Evolutionary conservation across 805 yeast genomes (phyloP).

Genomic region (Cyberlindnera samutprakarnensis): DNA sequence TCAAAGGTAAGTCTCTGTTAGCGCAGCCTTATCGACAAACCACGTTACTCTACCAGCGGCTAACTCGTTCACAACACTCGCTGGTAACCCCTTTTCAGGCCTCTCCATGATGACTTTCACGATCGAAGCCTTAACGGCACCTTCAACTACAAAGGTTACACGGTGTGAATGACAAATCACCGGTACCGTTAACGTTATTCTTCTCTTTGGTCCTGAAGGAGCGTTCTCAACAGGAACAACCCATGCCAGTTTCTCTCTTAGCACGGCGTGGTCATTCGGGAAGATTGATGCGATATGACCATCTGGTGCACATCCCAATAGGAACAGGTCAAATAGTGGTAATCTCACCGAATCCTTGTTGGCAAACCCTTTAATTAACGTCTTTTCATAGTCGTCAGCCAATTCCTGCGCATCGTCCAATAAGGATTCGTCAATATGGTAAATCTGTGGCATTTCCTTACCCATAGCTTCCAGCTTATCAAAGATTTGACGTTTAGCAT

Average conservation of each 20-base stretch:
- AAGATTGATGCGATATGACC: slow-evolving; percentile 97
- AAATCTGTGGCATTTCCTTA: slow-evolving; percentile 56
- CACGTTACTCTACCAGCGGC: slow-evolving; percentile 97
- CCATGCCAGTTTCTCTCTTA: slow-evolving; percentile 92
- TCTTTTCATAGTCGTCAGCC: slow-evolving; percentile 88
- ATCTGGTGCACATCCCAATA: slow-evolving; percentile 97
- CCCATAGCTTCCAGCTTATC: slow-evolving; percentile 43
- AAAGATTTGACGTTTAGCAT: slow-evolving; percentile 72
- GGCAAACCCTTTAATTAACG: slow-evolving; percentile 83
- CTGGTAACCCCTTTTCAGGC: slow-evolving; percentile 94
- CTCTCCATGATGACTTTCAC: slow-evolving; percentile 89
- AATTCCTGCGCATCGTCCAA: slow-evolving; percentile 82
- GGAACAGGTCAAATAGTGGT: slow-evolving; percentile 86
- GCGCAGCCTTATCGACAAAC: slow-evolving; percentile 95
- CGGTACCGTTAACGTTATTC: slow-evolving; percentile 89
- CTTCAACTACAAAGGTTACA: slow-evolving; percentile 94
- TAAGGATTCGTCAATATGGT: slow-evolving; percentile 72
- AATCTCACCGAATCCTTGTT: slow-evolving; percentile 92
- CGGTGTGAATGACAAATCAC: slow-evolving; percentile 91
- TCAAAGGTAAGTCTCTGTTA: slow-evolving; percentile 41
- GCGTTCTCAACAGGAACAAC: slow-evolving; percentile 89
- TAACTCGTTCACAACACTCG: slow-evolving; percentile 86
- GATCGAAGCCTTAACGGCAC: slow-evolving; percentile 90
- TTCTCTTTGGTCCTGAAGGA: slow-evolving; percentile 77
- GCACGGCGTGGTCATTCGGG: slow-evolving; percentile 77